Conservation (phyloP, 257 asterid genomes). For the Parsonsia alboflavescens region DNA sequence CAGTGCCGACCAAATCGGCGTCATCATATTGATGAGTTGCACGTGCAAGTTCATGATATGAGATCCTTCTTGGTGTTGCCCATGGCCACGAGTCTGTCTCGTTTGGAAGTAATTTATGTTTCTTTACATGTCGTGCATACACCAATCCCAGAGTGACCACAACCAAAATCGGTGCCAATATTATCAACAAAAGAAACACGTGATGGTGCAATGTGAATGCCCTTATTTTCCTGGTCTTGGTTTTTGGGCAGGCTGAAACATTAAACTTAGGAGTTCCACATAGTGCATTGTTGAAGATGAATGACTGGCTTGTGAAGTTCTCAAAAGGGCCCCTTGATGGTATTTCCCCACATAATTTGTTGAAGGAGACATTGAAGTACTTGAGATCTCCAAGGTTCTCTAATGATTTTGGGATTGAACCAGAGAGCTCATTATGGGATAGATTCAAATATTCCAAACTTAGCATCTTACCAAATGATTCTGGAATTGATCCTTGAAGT, state of each 20-base stretch:
- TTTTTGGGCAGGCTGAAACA: conserved; percentile 21
- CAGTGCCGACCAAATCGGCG: not conserved
- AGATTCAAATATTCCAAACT: not conserved
- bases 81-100: not conserved
- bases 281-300: conserved; percentile 20
- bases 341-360: conserved; percentile 23
- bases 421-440: not conserved
- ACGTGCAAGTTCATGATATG: no score
- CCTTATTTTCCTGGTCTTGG: not conserved
- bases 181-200: not conserved
- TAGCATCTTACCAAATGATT: not conserved
- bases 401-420: not conserved
- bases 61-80: no score
- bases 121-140: no score
- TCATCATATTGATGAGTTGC: not conserved
- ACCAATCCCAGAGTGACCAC: no score
- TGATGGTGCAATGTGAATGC: no score
- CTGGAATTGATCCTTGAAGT: conserved; percentile 3
- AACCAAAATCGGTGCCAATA: no score
- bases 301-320: conserved; percentile 20
- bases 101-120: not conserved
- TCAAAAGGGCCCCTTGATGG: conserved; percentile 25
- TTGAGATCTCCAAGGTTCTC: conserved; percentile 1
- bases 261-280: conserved; percentile 27
- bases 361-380: conserved; percentile 30